Evolutionary conservation across 768 basidiomycete genomes (phyloP).

Genomic region (Lactarius tabidus): DNA sequence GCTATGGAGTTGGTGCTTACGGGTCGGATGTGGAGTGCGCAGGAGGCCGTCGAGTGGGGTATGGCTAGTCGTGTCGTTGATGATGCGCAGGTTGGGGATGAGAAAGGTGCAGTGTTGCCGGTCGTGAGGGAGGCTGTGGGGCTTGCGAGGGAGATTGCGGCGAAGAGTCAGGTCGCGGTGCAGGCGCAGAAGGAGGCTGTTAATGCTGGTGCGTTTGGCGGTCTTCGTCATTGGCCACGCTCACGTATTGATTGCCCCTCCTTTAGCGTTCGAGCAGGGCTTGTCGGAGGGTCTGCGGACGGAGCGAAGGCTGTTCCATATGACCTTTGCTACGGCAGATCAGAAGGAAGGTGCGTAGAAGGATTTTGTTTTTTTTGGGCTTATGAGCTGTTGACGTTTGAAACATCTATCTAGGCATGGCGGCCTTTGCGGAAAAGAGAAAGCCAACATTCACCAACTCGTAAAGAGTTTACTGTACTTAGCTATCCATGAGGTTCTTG

Average conservation of each 20-base stretch:
- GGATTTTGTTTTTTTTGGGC: neutral
- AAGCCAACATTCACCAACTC: slow-evolving; percentile 76
- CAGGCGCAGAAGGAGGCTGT: slow-evolving; percentile 92
- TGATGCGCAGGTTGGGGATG: slow-evolving; percentile 44
- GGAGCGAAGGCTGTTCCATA: slow-evolving; percentile 88
- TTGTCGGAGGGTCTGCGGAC: slow-evolving; percentile 81
- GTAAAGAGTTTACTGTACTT: slow-evolving; percentile 26
- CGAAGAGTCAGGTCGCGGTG: slow-evolving; percentile 78
- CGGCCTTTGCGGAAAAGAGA: slow-evolving; percentile 91
- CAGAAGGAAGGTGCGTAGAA: slow-evolving; percentile 82
- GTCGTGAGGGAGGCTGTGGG: slow-evolving; percentile 85
- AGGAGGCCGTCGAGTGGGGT: slow-evolving; percentile 85
- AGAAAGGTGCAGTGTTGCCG: slow-evolving; percentile 49
- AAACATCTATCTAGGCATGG: slow-evolving; percentile 67
- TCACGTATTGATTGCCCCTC: neutral
- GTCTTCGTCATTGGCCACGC: neutral
- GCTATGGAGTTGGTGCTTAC: slow-evolving; percentile 95
- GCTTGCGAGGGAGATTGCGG: slow-evolving; percentile 73
- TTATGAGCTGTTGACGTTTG: slow-evolving; percentile 6
- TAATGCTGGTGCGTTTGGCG: slow-evolving; percentile 58
- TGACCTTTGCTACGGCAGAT: slow-evolving; percentile 87
- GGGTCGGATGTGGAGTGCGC: slow-evolving; percentile 73
- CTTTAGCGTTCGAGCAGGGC: slow-evolving; percentile 72
- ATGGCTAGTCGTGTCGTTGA: slow-evolving; percentile 75
- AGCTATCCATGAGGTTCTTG: neutral